Percentiles rank a stretch among this genome's conserved stretches.
Conservation (phyloP, 2,329 filamentous ascomycete species). For the Hymenoscyphus albidus region DNA sequence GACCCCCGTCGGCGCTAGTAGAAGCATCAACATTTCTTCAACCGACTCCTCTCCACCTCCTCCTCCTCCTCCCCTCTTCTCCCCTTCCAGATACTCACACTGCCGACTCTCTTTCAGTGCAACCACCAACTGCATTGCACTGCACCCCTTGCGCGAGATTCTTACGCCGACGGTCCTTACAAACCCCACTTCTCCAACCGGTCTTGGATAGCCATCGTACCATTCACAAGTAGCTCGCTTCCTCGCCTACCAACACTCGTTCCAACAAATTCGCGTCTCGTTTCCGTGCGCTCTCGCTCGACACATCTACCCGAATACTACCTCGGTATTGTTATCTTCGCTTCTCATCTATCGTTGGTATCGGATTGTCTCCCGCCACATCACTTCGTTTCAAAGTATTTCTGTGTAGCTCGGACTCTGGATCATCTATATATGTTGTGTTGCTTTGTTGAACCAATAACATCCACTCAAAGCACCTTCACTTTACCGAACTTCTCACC, state of each 20-base stretch:
- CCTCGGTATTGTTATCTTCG: not conserved
- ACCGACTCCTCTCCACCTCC: too few relatives aligned
- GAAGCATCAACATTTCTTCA: too few relatives aligned
- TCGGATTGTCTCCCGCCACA: not conserved
- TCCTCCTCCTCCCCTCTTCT: too few relatives aligned
- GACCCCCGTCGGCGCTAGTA: too few relatives aligned
- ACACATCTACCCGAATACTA: not conserved
- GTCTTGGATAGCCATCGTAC: slow-evolving; percentile 11
- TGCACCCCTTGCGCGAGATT: not conserved
- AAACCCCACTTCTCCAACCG: slow-evolving; percentile 14
- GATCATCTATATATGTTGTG: not conserved
- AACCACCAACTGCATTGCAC: not conserved
- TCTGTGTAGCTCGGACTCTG: not conserved
- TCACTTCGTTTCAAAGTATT: not conserved
- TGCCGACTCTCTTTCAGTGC: not conserved
- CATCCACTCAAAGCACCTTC: not conserved
- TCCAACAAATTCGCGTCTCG: not conserved
- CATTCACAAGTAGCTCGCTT: slow-evolving; percentile 5
- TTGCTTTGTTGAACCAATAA: not conserved
- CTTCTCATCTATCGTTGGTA: not conserved
- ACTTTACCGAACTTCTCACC: not conserved
- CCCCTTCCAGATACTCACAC: not conserved
- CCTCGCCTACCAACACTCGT: not conserved
- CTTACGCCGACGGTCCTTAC: slow-evolving; percentile 9
- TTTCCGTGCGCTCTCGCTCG: not conserved